phyloP scores from a whole-genome alignment of 352 stramenopile species.

The Phytophthora colocasiae region DNA sequence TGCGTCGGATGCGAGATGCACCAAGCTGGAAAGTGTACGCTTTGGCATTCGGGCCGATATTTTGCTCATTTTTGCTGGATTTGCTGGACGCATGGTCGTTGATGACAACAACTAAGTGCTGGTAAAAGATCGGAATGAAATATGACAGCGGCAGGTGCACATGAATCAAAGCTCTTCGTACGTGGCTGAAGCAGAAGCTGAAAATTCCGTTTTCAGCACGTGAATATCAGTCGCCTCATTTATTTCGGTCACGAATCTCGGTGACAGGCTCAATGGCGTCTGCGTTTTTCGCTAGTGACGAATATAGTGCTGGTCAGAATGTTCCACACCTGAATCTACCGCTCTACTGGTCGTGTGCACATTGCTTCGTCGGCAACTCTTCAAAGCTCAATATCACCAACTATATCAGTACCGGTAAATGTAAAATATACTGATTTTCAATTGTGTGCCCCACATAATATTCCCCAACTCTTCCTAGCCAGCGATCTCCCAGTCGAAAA shows the following conservation, averaged over 20 bases:
- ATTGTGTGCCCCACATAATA: too few relatives aligned
- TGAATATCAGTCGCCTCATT: slow-evolving; percentile 8
- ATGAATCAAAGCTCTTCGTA: neutral
- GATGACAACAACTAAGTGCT: slow-evolving; percentile 2
- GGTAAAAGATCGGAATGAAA: slow-evolving; percentile 26
- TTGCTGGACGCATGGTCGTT: slow-evolving; percentile 20
- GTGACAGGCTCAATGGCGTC: neutral
- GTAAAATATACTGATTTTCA: neutral
- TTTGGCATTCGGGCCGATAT: neutral
- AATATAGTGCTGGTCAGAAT: slow-evolving; percentile 24
- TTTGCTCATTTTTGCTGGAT: slow-evolving; percentile 9
- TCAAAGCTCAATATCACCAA: too few relatives aligned
- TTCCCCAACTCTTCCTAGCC: slow-evolving; percentile 5
- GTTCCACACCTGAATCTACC: slow-evolving; percentile 7
- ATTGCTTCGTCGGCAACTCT: too few relatives aligned
- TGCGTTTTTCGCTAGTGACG: slow-evolving; percentile 11
- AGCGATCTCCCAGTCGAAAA: slow-evolving; percentile 29
- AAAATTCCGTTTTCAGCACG: slow-evolving; percentile 20
- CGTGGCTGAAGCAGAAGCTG: slow-evolving; percentile 9
- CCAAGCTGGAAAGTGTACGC: neutral
- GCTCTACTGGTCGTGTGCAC: too few relatives aligned
- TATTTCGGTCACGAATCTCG: slow-evolving; percentile 20
- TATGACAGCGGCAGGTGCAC: slow-evolving; percentile 9
- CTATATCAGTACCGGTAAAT: too few relatives aligned
- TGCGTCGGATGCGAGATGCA: slow-evolving; percentile 17